Evolutionary conservation across 169 alveolate species (phyloP), one percentile per base, ranked within the genome.

Genomic region (Plasmodium cynomolgi): DNA sequence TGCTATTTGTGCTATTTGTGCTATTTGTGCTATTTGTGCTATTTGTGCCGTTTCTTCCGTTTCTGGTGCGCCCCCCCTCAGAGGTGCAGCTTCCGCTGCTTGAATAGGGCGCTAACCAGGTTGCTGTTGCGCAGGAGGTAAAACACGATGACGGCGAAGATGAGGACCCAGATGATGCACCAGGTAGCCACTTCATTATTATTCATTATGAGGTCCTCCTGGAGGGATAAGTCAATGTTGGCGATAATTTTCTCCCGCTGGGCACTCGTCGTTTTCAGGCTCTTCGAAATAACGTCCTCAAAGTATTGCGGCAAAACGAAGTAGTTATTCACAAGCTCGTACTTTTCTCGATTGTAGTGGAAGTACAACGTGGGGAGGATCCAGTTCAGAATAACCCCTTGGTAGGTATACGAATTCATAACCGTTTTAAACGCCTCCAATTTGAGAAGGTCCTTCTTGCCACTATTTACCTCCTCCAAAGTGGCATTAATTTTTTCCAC

Each of bases 201-300:
- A 88, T 88, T 88, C 94, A 88, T 88, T 11, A 88, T 81, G 11
- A 88, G 68, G 50, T 88, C 94, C 82, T 88, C 94, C 58, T 88
- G 94, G 34, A 88, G 83, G 8, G 94, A 88, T 56, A 88, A 29
- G 50, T 88, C 94, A 80, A 88, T 88, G 37, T 88, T 88, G 23
- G 94, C 94, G 31, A 88, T 88, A 41, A 88, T 88, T 80, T 88
- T 88, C 77, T 88, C 94, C 73, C 94, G 54, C 73, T 88, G 41
- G 3, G 94, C 94, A 88, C 94, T 88, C 9, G 84, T 88, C 34
- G 90, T 47, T 88, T 88, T 88, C 31, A 88, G 50, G 23, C 91
- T 88, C 56, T 88, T 88, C n/a, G 94, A 88, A 11, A 88, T 88
- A 41, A 88, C 58, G 15, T 62, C 73, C 34, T 88, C 90, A 80